These are phyloP conservation scores for Inga laurina DNA, from an alignment of 306 rosid genomes.

Conservation along the genomic window DNA sequence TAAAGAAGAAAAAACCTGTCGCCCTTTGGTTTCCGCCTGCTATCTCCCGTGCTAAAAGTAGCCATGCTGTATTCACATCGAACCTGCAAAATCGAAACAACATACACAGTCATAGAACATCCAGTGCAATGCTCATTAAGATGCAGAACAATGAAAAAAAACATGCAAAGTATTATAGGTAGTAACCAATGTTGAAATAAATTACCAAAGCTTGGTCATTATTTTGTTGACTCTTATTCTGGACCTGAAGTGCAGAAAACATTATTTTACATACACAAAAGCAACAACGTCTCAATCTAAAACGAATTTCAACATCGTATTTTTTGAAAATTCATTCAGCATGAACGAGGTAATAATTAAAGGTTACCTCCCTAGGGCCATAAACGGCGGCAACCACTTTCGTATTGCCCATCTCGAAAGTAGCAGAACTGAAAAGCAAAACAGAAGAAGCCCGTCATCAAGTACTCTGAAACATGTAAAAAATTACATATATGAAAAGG, in stretches of 20 bases:
- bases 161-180: not conserved
- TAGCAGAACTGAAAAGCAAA: constrained; percentile 60
- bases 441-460: not conserved
- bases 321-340: not conserved
- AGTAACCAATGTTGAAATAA: not conserved
- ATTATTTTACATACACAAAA: not conserved
- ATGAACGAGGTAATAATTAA: not conserved
- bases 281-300: constrained; percentile 3
- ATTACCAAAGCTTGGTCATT: constrained; percentile 74
- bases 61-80: constrained; percentile 94
- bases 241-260: constrained; percentile 56
- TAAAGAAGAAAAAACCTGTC: constrained; percentile 57
- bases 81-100: constrained; percentile 47
- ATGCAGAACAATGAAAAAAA: not conserved
- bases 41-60: constrained; percentile 94
- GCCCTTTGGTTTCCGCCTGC: constrained; percentile 87
- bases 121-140: constrained; percentile 8
- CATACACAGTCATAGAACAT: not conserved
- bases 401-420: constrained; percentile 94
- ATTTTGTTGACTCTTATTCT: constrained; percentile 75
- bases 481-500: not conserved
- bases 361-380: constrained; percentile 84
- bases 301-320: not conserved
- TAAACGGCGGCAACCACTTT: constrained; percentile 92
- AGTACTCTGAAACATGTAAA: constrained; percentile 4